Evolutionary conservation across 2,329 filamentous ascomycete genomes (phyloP), one percentile per base, ranked within the genome.

Genomic region (Aspergillus novoparasiticus): DNA sequence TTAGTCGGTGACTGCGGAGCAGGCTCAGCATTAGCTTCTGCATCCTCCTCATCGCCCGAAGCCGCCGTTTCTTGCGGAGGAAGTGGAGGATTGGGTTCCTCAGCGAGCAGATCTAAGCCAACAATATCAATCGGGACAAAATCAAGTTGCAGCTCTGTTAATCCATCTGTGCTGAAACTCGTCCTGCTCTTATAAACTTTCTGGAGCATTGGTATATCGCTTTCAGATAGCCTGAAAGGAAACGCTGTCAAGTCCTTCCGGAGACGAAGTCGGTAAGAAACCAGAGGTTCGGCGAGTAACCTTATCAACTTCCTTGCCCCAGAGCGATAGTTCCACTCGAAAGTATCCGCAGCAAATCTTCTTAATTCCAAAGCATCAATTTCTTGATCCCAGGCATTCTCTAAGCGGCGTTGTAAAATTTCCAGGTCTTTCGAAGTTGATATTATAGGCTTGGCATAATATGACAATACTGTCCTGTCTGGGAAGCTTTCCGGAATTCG

Each of bases 231-330:
- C 69, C 57, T 77, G 62, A 66, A 80, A 5, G 66, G 60, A 9
- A 69, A 61, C 26, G 73, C 81, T 59, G 75, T 78, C 66, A 67
- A 82, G 76, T 70, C 75, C 68, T 68, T 67, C 45, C 69, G 70
- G 46, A 76, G 71, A 66, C 72, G 71, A 71, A 83, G 66, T 89
- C 82, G 64, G 85, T 88, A 64, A 85, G 86, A 16, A 88, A 98
- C 81, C 1, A 98, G 79, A 9, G 90, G 88, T 12, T 93, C 91
- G 0, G 93, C 90, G 12, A 98, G 80, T 32, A 91, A 90, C 16
- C 90, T 87, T 32, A 97, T 89, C 64, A 97, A 91, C 72, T 97
- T 96, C 72, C 90, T 86, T 19, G 94, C 93, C 0, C 94, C 94
- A 57, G 85, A 85, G 32, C 89, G 86, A 69, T 89, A 90, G 5